phyloP scores from a whole-genome alignment of 768 basidiomycete species.

The Omphalotus guepiniiformis region DNA sequence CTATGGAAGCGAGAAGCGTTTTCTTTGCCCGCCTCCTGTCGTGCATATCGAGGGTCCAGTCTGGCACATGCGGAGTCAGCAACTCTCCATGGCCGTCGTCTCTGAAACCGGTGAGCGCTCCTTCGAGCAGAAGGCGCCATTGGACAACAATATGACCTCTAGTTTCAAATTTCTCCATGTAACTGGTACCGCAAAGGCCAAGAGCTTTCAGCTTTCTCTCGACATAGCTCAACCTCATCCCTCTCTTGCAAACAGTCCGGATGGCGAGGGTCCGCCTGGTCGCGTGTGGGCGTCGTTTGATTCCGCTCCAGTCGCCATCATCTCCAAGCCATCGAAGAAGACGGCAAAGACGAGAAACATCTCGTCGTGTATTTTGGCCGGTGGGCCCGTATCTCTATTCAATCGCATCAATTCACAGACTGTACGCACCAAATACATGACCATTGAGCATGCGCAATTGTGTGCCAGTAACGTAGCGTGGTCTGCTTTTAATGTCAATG shows the following conservation, averaged over 20 bases:
- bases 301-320: slow-evolving; percentile 89
- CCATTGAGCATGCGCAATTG: slow-evolving; percentile 76
- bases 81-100: slow-evolving; percentile 82
- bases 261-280: slow-evolving; percentile 48
- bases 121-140: slow-evolving; percentile 77
- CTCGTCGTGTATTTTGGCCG: slow-evolving; percentile 84
- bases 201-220: slow-evolving; percentile 83
- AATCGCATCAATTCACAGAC: slow-evolving; percentile 97
- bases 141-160: slow-evolving; percentile 81
- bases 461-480: slow-evolving; percentile 89
- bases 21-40: slow-evolving; percentile 89
- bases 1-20: slow-evolving; percentile 93
- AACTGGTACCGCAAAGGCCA: slow-evolving; percentile 82
- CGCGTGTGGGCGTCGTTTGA: slow-evolving; percentile 90
- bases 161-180: slow-evolving; percentile 93
- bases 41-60: slow-evolving; percentile 90
- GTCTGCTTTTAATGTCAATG: slow-evolving; percentile 94
- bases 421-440: slow-evolving; percentile 97
- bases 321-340: slow-evolving; percentile 97
- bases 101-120: slow-evolving; percentile 80
- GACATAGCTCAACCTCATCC: slow-evolving; percentile 77
- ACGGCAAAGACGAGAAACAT: slow-evolving; percentile 93
- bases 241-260: slow-evolving; percentile 34
- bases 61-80: slow-evolving; percentile 77
- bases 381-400: slow-evolving; percentile 88